Percentiles rank a stretch among this genome's conserved stretches.
Evolutionary conservation across 371 early-diverging fungal species (phyloP).

Genomic region (Rhizopus delemar): DNA sequence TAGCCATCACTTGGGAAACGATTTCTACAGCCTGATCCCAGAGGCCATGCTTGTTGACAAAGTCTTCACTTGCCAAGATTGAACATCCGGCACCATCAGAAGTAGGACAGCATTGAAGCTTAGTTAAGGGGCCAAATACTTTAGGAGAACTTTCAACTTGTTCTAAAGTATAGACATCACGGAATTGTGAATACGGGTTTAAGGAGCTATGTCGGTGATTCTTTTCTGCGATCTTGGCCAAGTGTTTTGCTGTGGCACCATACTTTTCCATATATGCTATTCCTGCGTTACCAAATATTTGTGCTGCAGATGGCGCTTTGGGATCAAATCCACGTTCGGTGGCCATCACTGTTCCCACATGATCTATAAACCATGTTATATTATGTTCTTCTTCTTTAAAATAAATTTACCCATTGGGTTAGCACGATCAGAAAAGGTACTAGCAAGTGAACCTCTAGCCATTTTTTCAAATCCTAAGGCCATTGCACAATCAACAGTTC

Average conservation of each 20-base stretch:
- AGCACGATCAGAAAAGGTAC: conserved; percentile 64
- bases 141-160: conserved; percentile 65
- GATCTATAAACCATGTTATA: conserved; percentile 40
- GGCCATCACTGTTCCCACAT: conserved; percentile 55
- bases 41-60: conserved; percentile 64
- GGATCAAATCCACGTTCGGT: conserved; percentile 60
- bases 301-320: conserved; percentile 67
- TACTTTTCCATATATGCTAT: conserved; percentile 70
- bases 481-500: conserved; percentile 71
- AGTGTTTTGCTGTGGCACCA: conserved; percentile 58
- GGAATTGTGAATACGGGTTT: conserved; percentile 82
- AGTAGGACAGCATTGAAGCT: conserved; percentile 80
- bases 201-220: conserved; percentile 75
- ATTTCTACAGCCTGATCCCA: conserved; percentile 74
- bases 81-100: conserved; percentile 77
- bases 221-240: conserved; percentile 79
- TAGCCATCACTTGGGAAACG: conserved; percentile 71
- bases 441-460: conserved; percentile 61
- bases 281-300: conserved; percentile 81
- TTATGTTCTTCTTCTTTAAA: not conserved
- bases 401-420: conserved; percentile 57
- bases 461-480: conserved; percentile 83
- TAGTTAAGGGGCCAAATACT: conserved; percentile 73
- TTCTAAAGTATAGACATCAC: conserved; percentile 67
- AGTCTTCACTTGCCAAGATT: conserved; percentile 70